Base-by-base conservation (phyloP, 2,329 filamentous ascomycete species). In the Phaeosphaeria sp. region DNA sequence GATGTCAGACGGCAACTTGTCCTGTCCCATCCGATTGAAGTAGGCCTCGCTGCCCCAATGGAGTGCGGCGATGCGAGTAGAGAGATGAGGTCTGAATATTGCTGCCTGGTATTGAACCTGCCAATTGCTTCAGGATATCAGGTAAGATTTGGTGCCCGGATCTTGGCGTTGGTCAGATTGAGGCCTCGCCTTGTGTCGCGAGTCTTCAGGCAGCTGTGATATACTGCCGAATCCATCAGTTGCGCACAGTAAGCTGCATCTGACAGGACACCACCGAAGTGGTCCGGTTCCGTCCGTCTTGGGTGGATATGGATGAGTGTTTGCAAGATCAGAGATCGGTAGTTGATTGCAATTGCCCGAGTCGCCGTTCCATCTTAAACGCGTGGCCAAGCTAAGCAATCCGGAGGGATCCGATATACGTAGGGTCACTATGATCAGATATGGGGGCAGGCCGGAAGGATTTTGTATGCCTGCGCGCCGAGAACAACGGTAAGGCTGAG, bases 391-490 rank as follows among this genome's bases (percentile, higher is more conserved):
- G 36, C 13, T 17, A n/a, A 39, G 36, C 30, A 39, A 5, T 39
- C 36, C 36, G 36, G 7, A n/a, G 36, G 15, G 36, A 25, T 46
- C 43, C 20, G 43, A 46, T 11, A 23, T 25, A 22, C n/a, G 11
- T 23, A 6, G 21, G 6, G 17, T 23, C 43, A 25, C n/a, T 23
- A 46, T 22, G 43, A 17, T 23, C 21, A 22, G 43, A 46, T 23
- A 46, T 23, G 20, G 23, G 3, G 22, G 43, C n/a, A 18, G n/a
- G 20, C 43, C 43, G 43, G 43, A 46, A 22, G 20, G 15, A 39
- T 25, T 25, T 47, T 47, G 23, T 23, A 47, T 47, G 46, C 46
- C n/a, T 47, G 46, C 23, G 22, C 30, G 46, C 46, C 46, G 46
- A 23, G 46, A 25, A 25, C 42, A 22, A 11, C 11, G 15, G 23